Conservation (phyloP, 257 asterid species). For the Scutellaria baicalensis region DNA sequence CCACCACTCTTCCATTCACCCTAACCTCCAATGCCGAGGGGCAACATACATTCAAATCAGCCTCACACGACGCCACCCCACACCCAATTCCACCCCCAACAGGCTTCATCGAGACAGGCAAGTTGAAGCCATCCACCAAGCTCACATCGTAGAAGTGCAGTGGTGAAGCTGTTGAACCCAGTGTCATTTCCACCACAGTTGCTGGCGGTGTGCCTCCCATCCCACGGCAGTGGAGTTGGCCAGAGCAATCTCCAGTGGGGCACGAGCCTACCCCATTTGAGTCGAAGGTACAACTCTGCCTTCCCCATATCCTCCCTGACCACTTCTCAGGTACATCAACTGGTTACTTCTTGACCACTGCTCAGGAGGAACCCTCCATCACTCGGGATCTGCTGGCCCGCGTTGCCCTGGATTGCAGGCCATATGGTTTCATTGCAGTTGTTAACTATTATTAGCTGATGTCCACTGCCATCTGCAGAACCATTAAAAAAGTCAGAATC, state of each 20-base stretch:
- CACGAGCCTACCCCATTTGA: slow-evolving; percentile 54
- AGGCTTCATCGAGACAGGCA: slow-evolving; percentile 86
- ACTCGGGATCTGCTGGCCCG: slow-evolving; percentile 53
- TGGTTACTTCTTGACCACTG: slow-evolving; percentile 51
- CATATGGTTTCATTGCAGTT: slow-evolving; percentile 83
- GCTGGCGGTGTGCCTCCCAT: slow-evolving; percentile 79
- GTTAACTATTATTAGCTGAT: slow-evolving; percentile 75
- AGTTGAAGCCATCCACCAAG: slow-evolving; percentile 83
- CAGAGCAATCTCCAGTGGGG: slow-evolving; percentile 74
- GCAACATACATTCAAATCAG: slow-evolving; percentile 69
- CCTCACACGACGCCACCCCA: slow-evolving; percentile 76
- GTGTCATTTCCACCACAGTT: slow-evolving; percentile 95
- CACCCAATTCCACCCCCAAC: slow-evolving; percentile 89
- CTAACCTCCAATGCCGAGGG: slow-evolving; percentile 85
- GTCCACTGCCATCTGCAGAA: slow-evolving; percentile 56
- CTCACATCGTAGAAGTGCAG: slow-evolving; percentile 87
- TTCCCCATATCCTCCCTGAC: slow-evolving; percentile 92
- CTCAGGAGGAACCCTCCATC: slow-evolving; percentile 71
- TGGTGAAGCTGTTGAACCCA: slow-evolving; percentile 62
- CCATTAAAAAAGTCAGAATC: background rate
- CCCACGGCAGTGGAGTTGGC: slow-evolving; percentile 63
- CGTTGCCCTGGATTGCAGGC: slow-evolving; percentile 79
- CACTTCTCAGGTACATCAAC: slow-evolving; percentile 71
- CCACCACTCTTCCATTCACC: slow-evolving; percentile 59
- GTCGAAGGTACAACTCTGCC: slow-evolving; percentile 61